phyloP scores from a whole-genome alignment of 2,329 filamentous ascomycete genomes.

The Aspergillus quadricinctus region DNA sequence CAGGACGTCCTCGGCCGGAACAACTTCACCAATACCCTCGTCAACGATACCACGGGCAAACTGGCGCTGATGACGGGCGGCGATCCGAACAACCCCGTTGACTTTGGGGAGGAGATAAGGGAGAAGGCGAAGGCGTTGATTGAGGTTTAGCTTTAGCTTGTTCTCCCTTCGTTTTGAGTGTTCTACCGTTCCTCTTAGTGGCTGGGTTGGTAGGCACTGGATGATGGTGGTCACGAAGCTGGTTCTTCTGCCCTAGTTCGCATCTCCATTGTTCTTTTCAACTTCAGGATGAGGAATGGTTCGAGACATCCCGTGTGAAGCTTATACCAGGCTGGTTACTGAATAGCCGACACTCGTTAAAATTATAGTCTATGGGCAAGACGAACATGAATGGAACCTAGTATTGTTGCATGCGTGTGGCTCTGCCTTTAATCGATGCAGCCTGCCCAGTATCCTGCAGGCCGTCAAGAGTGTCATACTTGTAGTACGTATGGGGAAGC shows the following conservation, averaged over 20 bases:
- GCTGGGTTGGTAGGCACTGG: neutral
- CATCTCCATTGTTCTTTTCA: neutral
- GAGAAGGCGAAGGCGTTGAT: slow-evolving; percentile 18
- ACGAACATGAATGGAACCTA: neutral
- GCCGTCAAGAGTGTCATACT: neutral
- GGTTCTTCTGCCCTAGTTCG: neutral
- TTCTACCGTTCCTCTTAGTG: neutral
- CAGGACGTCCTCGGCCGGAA: slow-evolving; percentile 28
- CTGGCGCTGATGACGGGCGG: slow-evolving; percentile 27
- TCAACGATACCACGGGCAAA: slow-evolving; percentile 26
- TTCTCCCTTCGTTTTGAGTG: neutral
- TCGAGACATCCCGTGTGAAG: too few relatives aligned
- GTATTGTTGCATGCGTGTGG: neutral
- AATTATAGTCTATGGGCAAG: neutral
- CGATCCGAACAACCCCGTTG: slow-evolving; percentile 19
- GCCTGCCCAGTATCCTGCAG: neutral
- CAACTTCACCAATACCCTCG: slow-evolving; percentile 20
- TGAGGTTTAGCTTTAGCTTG: slow-evolving; percentile 3
- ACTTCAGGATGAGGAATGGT: neutral
- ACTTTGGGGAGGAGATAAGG: slow-evolving; percentile 27
- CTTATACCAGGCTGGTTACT: neutral
- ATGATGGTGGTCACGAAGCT: neutral
- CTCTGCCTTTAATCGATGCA: neutral
- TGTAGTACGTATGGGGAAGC: neutral
- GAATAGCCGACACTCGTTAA: neutral